Base-by-base conservation (phyloP, 768 basidiomycete species). In the Cyathus striatus region DNA sequence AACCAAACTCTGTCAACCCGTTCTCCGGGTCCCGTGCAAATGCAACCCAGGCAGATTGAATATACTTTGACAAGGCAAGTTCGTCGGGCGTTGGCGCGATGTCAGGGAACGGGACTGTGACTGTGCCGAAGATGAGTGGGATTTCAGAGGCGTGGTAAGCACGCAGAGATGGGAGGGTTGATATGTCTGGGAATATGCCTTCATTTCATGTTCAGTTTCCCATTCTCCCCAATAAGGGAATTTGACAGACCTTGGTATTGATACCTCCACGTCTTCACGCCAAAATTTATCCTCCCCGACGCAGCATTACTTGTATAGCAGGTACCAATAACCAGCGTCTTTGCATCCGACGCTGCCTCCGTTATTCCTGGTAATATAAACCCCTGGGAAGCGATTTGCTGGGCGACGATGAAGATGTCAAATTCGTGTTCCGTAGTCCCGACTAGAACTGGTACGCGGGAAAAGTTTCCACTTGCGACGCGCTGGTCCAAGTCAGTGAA, bases 1-100 rank as follows among this genome's bases (percentile, higher is more conserved):
- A 59, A 9, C 49, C 54, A 16, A 47, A 33, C 12, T 41, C 44
- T 1, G 39, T 34, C 41, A 68, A 44, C 1, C 65, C 67, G 7
- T 57, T 41, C 5, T 41, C 25, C 1, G 69, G 66, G 48, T 70
- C 55, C 16, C 63, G 59, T 14, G 69, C 68, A 42, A 72, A 72
- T 5, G 63, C 56, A 1, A 69, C 66, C 69, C 70, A 72, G 0
- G 65, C 67, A 5, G 51, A 47, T 46, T 70, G 68, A 1, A 69
- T 42, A 41, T 60, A 64, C 40, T 46, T 54, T 2, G 68, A 62
- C 26, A 70, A 52, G 16, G 54, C 50, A n/a, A 61, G 54, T 40
- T 59, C 60, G 6, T 20, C 47, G 10, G 49, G 41, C 7, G 54
- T 58, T 16, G 51, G 53, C 23, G 50, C 45, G 24, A 54, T 42